Percentiles rank a stretch among this genome's conserved stretches.
Conservation (phyloP, 768 basidiomycete genomes). For the Termitomyces sp. region DNA sequence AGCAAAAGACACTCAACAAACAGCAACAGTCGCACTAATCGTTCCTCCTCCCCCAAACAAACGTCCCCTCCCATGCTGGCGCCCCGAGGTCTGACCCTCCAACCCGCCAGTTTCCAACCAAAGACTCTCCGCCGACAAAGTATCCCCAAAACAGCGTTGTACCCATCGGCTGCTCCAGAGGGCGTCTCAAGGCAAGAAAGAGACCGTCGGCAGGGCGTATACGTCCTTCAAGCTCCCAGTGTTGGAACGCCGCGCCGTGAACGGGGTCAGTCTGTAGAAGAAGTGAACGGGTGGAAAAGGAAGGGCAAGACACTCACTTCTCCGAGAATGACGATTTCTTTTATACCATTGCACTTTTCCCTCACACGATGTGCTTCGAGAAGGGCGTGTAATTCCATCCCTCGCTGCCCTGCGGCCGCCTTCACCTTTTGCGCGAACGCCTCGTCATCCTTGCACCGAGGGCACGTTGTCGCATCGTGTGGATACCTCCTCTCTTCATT, state of each 20-base stretch:
- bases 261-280: constrained; percentile 3
- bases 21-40: constrained; percentile 1
- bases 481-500: not conserved
- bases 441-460: constrained; percentile 1
- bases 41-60: constrained; percentile 52
- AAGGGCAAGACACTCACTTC: constrained; percentile 31
- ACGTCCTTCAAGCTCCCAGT: constrained; percentile 4
- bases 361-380: constrained; percentile 1
- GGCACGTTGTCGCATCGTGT: not conserved
- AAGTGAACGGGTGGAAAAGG: not conserved
- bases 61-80: constrained; percentile 62
- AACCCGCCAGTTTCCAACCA: constrained; percentile 73
- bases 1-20: not conserved
- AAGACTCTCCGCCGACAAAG: constrained; percentile 56
- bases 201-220: constrained; percentile 6
- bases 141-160: constrained; percentile 64
- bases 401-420: not conserved
- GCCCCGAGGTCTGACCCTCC: constrained; percentile 37
- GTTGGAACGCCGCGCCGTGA: constrained; percentile 3
- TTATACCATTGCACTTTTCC: constrained; percentile 46
- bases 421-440: not conserved
- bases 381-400: not conserved
- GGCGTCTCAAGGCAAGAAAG: not conserved
- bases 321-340: constrained; percentile 60
- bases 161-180: not conserved